Percentiles rank a stretch among this genome's conserved stretches.
Evolutionary conservation across 495 filamentous ascomycete species (phyloP).

Genomic region (Rhizodiscina lignyota): DNA sequence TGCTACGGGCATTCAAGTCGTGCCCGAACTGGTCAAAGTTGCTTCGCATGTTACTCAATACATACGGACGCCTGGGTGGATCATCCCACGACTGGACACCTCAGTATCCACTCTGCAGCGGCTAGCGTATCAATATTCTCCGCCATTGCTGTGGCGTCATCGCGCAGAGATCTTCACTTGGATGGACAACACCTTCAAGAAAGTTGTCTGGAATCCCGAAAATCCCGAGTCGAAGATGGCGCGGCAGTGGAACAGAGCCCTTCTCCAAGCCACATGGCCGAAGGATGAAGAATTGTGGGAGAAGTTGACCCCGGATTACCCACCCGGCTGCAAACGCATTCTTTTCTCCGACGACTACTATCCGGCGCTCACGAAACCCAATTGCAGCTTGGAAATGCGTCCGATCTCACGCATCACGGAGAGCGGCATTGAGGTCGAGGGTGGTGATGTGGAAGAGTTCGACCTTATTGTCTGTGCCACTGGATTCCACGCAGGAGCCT

Average conservation of each 20-base stretch:
- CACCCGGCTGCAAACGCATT: slow-evolving; percentile 37
- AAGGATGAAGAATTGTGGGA: slow-evolving; percentile 31
- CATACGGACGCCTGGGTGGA: slow-evolving; percentile 54
- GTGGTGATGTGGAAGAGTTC: slow-evolving; percentile 23
- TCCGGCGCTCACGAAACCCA: slow-evolving; percentile 24
- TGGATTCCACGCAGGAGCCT: slow-evolving; percentile 35
- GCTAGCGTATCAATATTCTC: slow-evolving; percentile 25
- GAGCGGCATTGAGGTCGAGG: slow-evolving; percentile 27
- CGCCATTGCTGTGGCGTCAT: slow-evolving; percentile 28
- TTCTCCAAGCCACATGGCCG: slow-evolving; percentile 22
- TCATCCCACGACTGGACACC: slow-evolving; percentile 31
- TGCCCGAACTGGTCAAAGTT: slow-evolving; percentile 42
- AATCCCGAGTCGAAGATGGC: slow-evolving; percentile 21
- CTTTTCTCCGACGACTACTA: slow-evolving; percentile 40
- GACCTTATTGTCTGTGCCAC: slow-evolving; percentile 38
- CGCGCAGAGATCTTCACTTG: slow-evolving; percentile 25
- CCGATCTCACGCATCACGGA: slow-evolving; percentile 26
- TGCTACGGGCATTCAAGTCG: slow-evolving; percentile 55
- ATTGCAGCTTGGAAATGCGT: slow-evolving; percentile 33
- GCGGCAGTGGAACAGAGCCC: slow-evolving; percentile 13
- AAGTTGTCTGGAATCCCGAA: slow-evolving; percentile 21
- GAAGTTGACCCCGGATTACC: slow-evolving; percentile 31
- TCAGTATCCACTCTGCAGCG: slow-evolving; percentile 24
- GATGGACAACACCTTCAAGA: slow-evolving; percentile 32
- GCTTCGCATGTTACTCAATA: slow-evolving; percentile 43